Evolutionary conservation across 805 yeast genomes (phyloP), one percentile per base, ranked within the genome.

Genomic region (Metschnikowia baotianmanensis): DNA sequence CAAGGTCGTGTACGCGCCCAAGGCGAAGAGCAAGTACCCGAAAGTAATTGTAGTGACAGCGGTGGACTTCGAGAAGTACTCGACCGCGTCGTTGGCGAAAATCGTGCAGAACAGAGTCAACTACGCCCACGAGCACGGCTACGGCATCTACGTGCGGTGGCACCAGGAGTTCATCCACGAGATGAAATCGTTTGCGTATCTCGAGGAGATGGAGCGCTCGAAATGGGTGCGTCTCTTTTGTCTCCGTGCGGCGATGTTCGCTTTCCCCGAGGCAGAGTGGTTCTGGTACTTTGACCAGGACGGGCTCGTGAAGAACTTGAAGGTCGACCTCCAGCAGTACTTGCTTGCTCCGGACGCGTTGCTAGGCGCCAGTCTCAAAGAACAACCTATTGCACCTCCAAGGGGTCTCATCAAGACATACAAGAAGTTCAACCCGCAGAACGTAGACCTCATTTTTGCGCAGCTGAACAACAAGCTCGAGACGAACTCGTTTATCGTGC

Each of bases 191-290:
- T 39, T 64, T 28, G 71, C 71, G 26, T 61, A 72, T 52, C 62
- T 67, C 44, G 61, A 64, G 47, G 62, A 63, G 51, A 47, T 58
- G 55, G 68, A 78, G 49, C 66, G 67, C 42, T 64, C 71, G 21
- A 69, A 68, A 48, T 86, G 95, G 93, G 74, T 79, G 23, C 78
- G 82, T 48, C 55, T 82, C 21, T 75, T 77, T 42, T 60, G 82
- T 29, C 60, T 87, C 58, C 75, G 95, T 46, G 93, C 90, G 31
- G 97, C 98, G n/a, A 80, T 91, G 83, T 78, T 77, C 59, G 93
- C 96, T 0, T 89, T 89, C 69, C 98, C 98, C 1, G 71, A 82
- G 34, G 85, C 96, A n/a, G 80, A 86, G 59, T 84, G 87, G 71
- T 82, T 90, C 56, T 86, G 97, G 93, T 90, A 80, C 56, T 58